Evolutionary conservation across 805 yeast species (phyloP), one percentile per base, ranked within the genome.

Genomic region (Pichia pseudocactophila): DNA sequence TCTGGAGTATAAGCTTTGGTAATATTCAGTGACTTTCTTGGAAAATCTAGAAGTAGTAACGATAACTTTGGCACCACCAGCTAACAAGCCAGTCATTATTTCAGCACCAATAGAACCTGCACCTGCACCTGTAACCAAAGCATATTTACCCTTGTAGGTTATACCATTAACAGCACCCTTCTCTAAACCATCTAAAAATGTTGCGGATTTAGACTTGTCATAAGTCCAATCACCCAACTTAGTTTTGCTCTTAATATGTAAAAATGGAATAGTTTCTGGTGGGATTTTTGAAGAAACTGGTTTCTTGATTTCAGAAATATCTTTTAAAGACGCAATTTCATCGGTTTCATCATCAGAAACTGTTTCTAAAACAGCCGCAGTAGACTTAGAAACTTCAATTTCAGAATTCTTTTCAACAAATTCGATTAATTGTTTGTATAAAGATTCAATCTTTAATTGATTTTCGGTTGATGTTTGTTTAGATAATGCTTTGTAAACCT

Each of bases 81-180:
- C 80, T 43, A 92, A 72, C 61, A 92, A 73, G 51, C 98, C 98
- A 70, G 86, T 94, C 61, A 92, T 73, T 53, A 92, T 77, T 66
- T 92, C 96, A 48, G 96, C 96, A 70, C 97, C 98, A 59, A 92
- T 92, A 40, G 98, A 92, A 42, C 97, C 98, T 38, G 86, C 89
- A 73, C 98, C 98, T 40, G 97, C 97, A 73, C 98, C 98, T 38
- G 98, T 92, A 52, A 92, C 73, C 57, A 92, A 76, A 40, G 89
- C 96, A 53, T 80, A 80, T 66, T 88, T 92, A 63, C 79, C 86
- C 63, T 81, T 79, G 72, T 80, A 92, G 32, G 96, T 76, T 44
- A 88, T 75, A 70, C 98, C 98, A 56, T 89, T 92, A 50, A 86
- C 78, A 30, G 98, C 97, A 62, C 94, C 96, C 49, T 75, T 74